Percentiles rank a stretch among this genome's conserved stretches.
Evolutionary conservation across 2,329 filamentous ascomycete genomes (phyloP).

Genomic region (Fragosphaeria purpurea): DNA sequence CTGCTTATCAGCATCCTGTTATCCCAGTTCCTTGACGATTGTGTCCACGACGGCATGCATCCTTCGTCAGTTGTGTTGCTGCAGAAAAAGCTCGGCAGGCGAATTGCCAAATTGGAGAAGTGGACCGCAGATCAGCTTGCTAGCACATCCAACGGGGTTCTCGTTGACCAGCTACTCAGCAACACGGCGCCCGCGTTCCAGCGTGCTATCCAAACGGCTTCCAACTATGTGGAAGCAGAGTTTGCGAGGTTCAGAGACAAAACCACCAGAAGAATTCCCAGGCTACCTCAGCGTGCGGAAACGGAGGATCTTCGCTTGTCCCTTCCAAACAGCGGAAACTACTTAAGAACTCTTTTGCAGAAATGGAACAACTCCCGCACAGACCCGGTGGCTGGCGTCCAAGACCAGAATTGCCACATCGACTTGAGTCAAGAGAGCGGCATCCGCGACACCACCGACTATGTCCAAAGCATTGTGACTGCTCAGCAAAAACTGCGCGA

Average conservation of each 20-base stretch:
- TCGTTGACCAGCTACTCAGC: constrained; percentile 1
- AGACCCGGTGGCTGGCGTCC: too few species aligned
- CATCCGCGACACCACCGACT: too few species aligned
- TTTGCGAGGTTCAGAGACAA: constrained; percentile 32
- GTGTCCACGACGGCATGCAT: constrained; percentile 8
- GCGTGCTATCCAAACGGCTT: constrained; percentile 14
- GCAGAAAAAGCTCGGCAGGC: constrained; percentile 42
- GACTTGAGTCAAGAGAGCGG: too few species aligned
- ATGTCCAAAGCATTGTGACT: too few species aligned
- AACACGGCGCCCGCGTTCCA: neutral
- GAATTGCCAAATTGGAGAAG: constrained; percentile 46
- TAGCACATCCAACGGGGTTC: constrained; percentile 18
- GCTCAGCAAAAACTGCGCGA: too few species aligned
- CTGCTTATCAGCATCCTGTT: constrained; percentile 41
- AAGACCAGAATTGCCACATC: too few species aligned
- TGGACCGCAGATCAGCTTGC: neutral
- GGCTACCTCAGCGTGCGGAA: constrained; percentile 28
- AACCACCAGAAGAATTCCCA: constrained; percentile 28
- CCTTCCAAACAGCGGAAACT: constrained; percentile 29
- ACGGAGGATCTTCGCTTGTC: constrained; percentile 23
- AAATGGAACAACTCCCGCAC: too few species aligned
- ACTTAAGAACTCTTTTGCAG: constrained; percentile 18
- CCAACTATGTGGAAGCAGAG: constrained; percentile 18
- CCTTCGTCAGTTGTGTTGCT: constrained; percentile 26
- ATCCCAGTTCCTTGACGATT: constrained; percentile 34